phyloP scores from a whole-genome alignment of 176 grass and related monocot species.

The Raddia guianensis region DNA sequence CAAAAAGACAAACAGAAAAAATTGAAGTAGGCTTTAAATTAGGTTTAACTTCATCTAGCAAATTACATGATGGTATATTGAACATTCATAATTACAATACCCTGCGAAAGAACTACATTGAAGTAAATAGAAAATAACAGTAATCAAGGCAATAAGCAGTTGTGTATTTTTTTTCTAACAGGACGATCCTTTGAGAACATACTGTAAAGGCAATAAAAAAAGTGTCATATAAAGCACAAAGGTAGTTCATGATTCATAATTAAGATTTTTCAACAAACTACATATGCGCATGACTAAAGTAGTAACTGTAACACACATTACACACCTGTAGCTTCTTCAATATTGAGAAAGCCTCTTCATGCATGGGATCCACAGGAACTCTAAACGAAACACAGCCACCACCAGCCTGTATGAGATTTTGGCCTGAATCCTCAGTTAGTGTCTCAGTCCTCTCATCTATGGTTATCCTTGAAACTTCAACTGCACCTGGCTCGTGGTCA shows the following conservation, averaged over 20 bases:
- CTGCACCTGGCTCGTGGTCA: constrained; percentile 27
- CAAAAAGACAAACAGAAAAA: neutral
- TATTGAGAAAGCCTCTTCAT: constrained; percentile 78
- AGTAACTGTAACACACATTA: constrained; percentile 40
- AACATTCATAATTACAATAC: neutral
- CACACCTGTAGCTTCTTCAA: constrained; percentile 88
- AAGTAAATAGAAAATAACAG: neutral
- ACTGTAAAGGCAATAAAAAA: neutral
- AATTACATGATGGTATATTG: neutral
- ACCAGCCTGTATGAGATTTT: constrained; percentile 26
- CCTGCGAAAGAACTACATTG: neutral
- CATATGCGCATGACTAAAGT: neutral
- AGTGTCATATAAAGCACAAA: neutral
- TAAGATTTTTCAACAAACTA: neutral
- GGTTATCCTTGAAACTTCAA: constrained; percentile 36
- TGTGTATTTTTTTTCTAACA: neutral
- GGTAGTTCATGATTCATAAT: neutral
- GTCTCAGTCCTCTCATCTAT: constrained; percentile 39
- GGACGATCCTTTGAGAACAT: neutral
- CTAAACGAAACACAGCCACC: constrained; percentile 45
- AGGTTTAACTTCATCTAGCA: neutral
- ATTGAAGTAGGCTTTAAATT: neutral
- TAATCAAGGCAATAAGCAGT: neutral
- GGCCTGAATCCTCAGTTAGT: constrained; percentile 35
- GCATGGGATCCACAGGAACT: constrained; percentile 62